Evolutionary conservation across 2,329 filamentous ascomycete genomes (phyloP), one percentile per base, ranked within the genome.

Genomic region (Davidsoniella australis): DNA sequence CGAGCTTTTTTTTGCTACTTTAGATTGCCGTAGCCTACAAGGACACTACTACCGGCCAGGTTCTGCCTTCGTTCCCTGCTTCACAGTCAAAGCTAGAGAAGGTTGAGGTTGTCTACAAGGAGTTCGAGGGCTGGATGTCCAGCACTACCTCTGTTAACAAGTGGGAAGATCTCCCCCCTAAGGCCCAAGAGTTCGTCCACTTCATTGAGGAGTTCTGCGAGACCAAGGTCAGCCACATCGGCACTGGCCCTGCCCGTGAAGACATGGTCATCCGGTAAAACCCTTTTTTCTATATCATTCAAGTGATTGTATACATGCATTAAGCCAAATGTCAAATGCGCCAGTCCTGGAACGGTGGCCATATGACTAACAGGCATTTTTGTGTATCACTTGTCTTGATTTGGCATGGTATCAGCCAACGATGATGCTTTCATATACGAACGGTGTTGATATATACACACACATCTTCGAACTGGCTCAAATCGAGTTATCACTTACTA

Each of bases 81-180:
- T 74, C 82, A 57, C 68, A 77, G 14, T 64, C 68, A 40, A 61
- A 71, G 36, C 67, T 85, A 14, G 71, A 72, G 24, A 66, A 68
- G 47, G 70, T 76, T 49, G 72, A 81, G 58, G 76, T 83, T 16
- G 69, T 76, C 37, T 86, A 86, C 64, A 69, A 77, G 57, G 80
- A 78, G 48, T 63, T 87, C 52, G 70, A 73, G 16, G 82, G 82
- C 44, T 87, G 82, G 82, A 70, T 82, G 58, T 69, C 68, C 58
- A 66, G 72, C 36, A 86, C 77, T 0, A 76, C 75, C 5, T 69
- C 72, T 44, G 66, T 69, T 47, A 76, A 71, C 61, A 70, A 65
- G 53, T 86, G 69, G 58, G 69, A 73, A 41, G 75, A 80, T 29
- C 66, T 86, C 40, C 81, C 82, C 5, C 64, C 67, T 58, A 68